Conservation (phyloP, 2,329 filamentous ascomycete genomes). For the Trichoderma aggressivum region DNA sequence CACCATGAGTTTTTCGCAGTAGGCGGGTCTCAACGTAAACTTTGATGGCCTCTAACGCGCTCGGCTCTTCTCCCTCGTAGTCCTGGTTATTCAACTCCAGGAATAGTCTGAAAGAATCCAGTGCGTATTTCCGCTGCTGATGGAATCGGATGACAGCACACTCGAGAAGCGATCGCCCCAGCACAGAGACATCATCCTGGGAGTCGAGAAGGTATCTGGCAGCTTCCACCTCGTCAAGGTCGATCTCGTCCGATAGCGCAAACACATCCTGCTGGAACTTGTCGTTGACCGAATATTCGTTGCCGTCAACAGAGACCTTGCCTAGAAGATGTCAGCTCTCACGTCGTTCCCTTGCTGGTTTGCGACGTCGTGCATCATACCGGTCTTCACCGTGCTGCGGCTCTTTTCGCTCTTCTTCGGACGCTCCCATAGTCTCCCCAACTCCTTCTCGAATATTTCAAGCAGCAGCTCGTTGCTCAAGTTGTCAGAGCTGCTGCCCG, state of each 20-base stretch:
- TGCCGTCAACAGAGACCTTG: constrained; percentile 68
- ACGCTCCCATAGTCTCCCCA: constrained; percentile 73
- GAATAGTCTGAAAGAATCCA: constrained; percentile 80
- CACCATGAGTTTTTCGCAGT: constrained; percentile 32
- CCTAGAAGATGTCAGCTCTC: constrained; percentile 46
- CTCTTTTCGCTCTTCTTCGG: constrained; percentile 71
- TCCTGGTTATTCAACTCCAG: constrained; percentile 60
- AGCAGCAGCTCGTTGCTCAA: constrained; percentile 68
- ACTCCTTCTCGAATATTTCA: constrained; percentile 65
- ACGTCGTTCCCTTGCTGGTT: neutral
- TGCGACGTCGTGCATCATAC: constrained; percentile 40
- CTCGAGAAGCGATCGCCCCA: constrained; percentile 71
- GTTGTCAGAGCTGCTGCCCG: constrained; percentile 57
- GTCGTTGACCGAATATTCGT: constrained; percentile 77
- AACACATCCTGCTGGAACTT: constrained; percentile 82
- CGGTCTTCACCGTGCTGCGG: constrained; percentile 65
- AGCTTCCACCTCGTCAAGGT: constrained; percentile 85
- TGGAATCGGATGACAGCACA: constrained; percentile 86
- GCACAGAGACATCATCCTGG: constrained; percentile 62
- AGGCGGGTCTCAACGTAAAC: constrained; percentile 35
- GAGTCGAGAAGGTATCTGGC: constrained; percentile 73
- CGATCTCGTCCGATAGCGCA: constrained; percentile 79
- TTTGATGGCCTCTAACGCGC: constrained; percentile 33
- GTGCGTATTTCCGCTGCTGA: constrained; percentile 73
- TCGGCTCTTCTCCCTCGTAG: constrained; percentile 48